These are phyloP conservation scores for Penicillium angulare DNA, from an alignment of 495 filamentous ascomycete genomes.

Conservation along the genomic window DNA sequence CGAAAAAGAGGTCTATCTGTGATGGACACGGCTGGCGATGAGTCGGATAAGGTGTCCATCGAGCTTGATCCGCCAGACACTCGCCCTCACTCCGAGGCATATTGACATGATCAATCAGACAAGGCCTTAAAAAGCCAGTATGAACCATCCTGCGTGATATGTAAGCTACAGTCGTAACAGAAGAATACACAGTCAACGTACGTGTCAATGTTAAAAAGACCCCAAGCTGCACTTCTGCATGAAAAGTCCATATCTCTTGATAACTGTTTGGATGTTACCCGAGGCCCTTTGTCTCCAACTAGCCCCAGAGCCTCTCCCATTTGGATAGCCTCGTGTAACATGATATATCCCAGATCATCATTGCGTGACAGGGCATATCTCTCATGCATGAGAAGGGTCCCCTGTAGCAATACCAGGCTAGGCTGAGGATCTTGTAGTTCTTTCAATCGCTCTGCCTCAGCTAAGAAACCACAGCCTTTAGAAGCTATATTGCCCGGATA, in stretches of 20 bases:
- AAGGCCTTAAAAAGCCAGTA: constrained; percentile 40
- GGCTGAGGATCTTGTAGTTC: constrained; percentile 21
- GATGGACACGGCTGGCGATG: constrained; percentile 32
- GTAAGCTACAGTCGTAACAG: too few species aligned
- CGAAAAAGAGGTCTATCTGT: constrained; percentile 37
- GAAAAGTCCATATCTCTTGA: constrained; percentile 38
- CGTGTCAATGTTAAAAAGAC: constrained; percentile 48
- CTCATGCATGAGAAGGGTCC: constrained; percentile 42
- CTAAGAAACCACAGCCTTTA: constrained; percentile 42
- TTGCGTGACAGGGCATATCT: constrained; percentile 44
- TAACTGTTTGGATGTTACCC: constrained; percentile 17
- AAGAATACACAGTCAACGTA: constrained; percentile 13
- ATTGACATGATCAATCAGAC: constrained; percentile 38
- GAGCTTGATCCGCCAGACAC: constrained; percentile 12
- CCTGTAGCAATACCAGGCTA: constrained; percentile 40
- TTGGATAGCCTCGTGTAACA: constrained; percentile 42
- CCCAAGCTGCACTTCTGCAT: constrained; percentile 39
- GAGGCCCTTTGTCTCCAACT: constrained; percentile 26
- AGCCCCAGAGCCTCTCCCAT: constrained; percentile 38
- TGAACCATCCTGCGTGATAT: constrained; percentile 33
- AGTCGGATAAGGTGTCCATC: constrained; percentile 43
- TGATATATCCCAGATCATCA: constrained; percentile 43
- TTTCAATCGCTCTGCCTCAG: constrained; percentile 40
- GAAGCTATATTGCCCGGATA: constrained; percentile 41
- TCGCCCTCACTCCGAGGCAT: constrained; percentile 22